Percentiles rank a stretch among this genome's conserved stretches.
Conservation (phyloP, 192 early-diverging fungal species). For the Pilaira anomala region DNA sequence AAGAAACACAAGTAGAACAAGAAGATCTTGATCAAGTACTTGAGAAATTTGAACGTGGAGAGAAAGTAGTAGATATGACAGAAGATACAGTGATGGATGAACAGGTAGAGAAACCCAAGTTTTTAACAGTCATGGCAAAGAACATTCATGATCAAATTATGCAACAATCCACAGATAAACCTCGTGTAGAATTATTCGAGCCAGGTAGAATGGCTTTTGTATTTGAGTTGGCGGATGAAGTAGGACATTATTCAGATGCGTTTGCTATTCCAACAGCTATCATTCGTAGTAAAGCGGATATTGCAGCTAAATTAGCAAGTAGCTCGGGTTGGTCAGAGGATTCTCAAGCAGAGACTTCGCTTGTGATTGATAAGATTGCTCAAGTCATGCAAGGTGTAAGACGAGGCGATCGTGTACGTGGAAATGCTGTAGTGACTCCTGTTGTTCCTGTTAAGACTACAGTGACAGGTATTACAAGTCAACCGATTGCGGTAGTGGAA, state of each 20-base stretch:
- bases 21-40: slow-evolving; percentile 26
- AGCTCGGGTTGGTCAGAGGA: slow-evolving; percentile 40
- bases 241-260: slow-evolving; percentile 41
- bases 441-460: slow-evolving; percentile 42
- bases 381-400: slow-evolving; percentile 55
- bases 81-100: too few relatives aligned
- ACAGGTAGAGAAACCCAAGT: slow-evolving; percentile 24
- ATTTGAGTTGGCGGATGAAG: slow-evolving; percentile 57
- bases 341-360: slow-evolving; percentile 46
- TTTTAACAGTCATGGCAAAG: slow-evolving; percentile 43
- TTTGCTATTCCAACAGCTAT: slow-evolving; percentile 69
- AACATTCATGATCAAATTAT: slow-evolving; percentile 48
- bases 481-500: slow-evolving; percentile 3
- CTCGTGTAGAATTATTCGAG: slow-evolving; percentile 66
- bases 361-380: slow-evolving; percentile 73
- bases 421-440: slow-evolving; percentile 21
- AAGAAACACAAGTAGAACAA: slow-evolving; percentile 26
- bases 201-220: slow-evolving; percentile 76
- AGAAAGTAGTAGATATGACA: not conserved
- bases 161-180: slow-evolving; percentile 35
- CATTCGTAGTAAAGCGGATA: slow-evolving; percentile 74
- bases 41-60: slow-evolving; percentile 25
- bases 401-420: slow-evolving; percentile 32
- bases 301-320: slow-evolving; percentile 29
- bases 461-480: slow-evolving; percentile 36